Conservation (phyloP, 495 filamentous ascomycete species). For the Lophiostoma macrostomum region DNA sequence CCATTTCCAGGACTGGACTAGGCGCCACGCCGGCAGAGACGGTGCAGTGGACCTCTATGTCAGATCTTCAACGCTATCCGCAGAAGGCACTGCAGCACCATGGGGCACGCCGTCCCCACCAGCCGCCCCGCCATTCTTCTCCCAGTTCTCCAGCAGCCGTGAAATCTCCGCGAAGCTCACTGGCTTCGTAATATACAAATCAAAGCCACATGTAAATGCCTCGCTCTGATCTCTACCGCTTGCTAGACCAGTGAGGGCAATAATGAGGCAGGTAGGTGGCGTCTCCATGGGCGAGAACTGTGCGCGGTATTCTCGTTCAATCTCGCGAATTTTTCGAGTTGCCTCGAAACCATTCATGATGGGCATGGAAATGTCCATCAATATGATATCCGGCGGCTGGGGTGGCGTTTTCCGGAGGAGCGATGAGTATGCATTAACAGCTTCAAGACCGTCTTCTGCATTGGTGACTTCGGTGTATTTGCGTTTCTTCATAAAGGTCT, state of each 20-base stretch:
- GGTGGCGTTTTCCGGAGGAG: not conserved
- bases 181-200: slow-evolving; percentile 25
- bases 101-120: not conserved
- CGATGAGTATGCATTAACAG: slow-evolving; percentile 11
- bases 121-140: not conserved
- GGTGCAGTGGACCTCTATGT: too few species aligned
- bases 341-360: slow-evolving; percentile 29
- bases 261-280: slow-evolving; percentile 1
- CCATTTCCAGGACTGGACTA: too few species aligned
- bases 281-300: not conserved
- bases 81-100: too few species aligned
- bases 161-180: slow-evolving; percentile 16
- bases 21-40: too few species aligned
- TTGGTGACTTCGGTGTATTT: slow-evolving; percentile 5
- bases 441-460: slow-evolving; percentile 27
- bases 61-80: too few species aligned
- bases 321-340: slow-evolving; percentile 23
- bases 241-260: slow-evolving; percentile 29
- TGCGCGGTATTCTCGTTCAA: slow-evolving; percentile 4
- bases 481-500: slow-evolving; percentile 20
- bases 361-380: slow-evolving; percentile 38
- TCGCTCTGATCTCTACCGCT: slow-evolving; percentile 10
- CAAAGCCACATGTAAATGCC: slow-evolving; percentile 11
- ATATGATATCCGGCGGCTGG: slow-evolving; percentile 22
- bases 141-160: slow-evolving; percentile 11